phyloP scores from a whole-genome alignment of 345 rosid genomes.

The Carallia pectinifolia region DNA sequence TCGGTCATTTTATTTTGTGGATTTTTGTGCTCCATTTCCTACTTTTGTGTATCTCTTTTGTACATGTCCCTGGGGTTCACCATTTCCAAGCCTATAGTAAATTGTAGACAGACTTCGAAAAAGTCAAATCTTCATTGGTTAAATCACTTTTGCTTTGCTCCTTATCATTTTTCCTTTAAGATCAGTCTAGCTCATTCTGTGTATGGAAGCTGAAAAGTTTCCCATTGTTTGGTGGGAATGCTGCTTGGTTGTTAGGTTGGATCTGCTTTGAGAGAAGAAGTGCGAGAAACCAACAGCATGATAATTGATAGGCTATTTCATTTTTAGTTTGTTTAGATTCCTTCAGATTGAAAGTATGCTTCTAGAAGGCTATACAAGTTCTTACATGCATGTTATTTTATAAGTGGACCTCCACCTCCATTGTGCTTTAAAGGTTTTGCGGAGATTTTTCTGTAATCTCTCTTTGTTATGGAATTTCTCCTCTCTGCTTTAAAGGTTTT shows the following conservation, averaged over 20 bases:
- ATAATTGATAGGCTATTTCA: background rate
- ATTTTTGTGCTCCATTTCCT: background rate
- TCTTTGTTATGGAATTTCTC: background rate
- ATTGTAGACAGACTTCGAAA: no score
- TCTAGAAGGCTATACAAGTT: background rate
- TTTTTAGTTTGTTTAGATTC: background rate
- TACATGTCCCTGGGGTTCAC: no score
- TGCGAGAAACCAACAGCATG: background rate
- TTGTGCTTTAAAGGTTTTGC: background rate
- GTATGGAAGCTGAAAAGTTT: no score
- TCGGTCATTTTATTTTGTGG: background rate
- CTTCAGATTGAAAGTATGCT: background rate
- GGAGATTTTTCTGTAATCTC: background rate
- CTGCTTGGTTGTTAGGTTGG: background rate
- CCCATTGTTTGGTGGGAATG: no score
- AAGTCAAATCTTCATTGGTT: no score
- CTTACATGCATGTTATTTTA: background rate
- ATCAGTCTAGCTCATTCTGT: no score
- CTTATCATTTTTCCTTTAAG: no score
- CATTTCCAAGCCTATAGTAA: no score
- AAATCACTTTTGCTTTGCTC: no score
- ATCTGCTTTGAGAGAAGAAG: background rate
- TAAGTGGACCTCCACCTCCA: background rate
- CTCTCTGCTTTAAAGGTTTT: background rate
- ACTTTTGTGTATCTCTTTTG: no score